phyloP scores from a whole-genome alignment of 2,329 filamentous ascomycete species.

The Exophiala alcalophila region DNA sequence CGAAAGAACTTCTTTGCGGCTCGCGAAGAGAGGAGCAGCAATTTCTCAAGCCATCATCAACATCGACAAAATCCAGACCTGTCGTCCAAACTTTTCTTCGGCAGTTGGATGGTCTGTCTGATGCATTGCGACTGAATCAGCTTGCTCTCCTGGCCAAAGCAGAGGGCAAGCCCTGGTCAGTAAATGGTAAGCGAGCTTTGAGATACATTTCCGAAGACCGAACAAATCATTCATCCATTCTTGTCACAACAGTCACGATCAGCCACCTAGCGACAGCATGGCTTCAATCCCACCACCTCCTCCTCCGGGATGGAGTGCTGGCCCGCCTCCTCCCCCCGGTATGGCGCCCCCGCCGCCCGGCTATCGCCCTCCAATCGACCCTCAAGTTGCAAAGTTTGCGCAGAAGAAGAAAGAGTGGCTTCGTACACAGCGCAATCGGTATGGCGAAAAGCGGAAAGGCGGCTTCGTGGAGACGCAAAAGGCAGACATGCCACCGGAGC shows the following conservation, averaged over 20 bases:
- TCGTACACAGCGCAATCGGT: slow-evolving; percentile 82
- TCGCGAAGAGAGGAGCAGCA: too few relatives aligned
- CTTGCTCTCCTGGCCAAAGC: slow-evolving; percentile 15
- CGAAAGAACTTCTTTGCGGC: slow-evolving; percentile 3
- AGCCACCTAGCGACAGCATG: slow-evolving; percentile 44
- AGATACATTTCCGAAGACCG: slow-evolving; percentile 10
- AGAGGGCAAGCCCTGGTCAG: slow-evolving; percentile 7
- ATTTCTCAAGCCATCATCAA: too few relatives aligned
- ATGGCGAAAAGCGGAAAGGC: slow-evolving; percentile 93
- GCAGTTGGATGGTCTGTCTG: slow-evolving; percentile 6
- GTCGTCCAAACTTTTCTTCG: neutral
- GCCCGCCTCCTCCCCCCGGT: slow-evolving; percentile 51
- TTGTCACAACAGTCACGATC: slow-evolving; percentile 21
- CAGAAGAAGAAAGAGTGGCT: slow-evolving; percentile 99
- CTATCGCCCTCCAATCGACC: slow-evolving; percentile 75
- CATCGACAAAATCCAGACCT: too few relatives aligned
- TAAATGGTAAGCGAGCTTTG: slow-evolving; percentile 30
- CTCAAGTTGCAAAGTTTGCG: slow-evolving; percentile 87
- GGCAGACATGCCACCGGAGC: slow-evolving; percentile 96
- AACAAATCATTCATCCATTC: slow-evolving; percentile 26
- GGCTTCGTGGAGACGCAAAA: slow-evolving; percentile 98
- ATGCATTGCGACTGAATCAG: neutral
- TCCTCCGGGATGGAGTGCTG: slow-evolving; percentile 63
- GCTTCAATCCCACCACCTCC: slow-evolving; percentile 62
- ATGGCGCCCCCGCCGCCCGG: slow-evolving; percentile 77